phyloP scores from a whole-genome alignment of 1,139 yeast genomes.

The Candida labiduridarum region DNA sequence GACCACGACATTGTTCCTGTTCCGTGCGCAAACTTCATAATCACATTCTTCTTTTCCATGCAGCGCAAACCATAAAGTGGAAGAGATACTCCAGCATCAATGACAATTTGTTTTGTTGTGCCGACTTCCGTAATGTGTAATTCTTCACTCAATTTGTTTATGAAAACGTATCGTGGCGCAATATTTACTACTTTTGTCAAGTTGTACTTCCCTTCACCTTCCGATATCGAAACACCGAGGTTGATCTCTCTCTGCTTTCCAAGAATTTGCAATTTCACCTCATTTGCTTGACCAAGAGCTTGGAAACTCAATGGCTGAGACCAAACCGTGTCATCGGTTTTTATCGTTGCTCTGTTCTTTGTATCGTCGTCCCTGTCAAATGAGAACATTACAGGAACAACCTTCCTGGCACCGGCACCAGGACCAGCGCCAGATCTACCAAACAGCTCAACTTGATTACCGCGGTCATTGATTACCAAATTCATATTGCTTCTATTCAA shows the following conservation, averaged over 20 bases:
- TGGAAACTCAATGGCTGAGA: conserved; percentile 82
- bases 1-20: conserved; percentile 66
- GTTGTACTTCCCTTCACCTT: conserved; percentile 86
- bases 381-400: conserved; percentile 79
- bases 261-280: conserved; percentile 59
- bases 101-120: conserved; percentile 45
- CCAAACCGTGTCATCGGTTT: conserved; percentile 73
- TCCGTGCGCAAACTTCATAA: conserved; percentile 59
- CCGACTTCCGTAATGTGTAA: conserved; percentile 74
- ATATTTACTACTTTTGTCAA: conserved; percentile 77
- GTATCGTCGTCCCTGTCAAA: conserved; percentile 63
- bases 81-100: conserved; percentile 50
- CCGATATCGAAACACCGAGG: conserved; percentile 73
- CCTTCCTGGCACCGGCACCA: conserved; percentile 26
- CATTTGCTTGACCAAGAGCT: conserved; percentile 83
- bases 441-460: conserved; percentile 49
- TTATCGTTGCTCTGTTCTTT: conserved; percentile 68
- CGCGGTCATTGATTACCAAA: conserved; percentile 58
- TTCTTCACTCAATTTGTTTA: conserved; percentile 59
- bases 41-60: conserved; percentile 52
- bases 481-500: conserved; percentile 79
- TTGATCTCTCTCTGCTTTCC: conserved; percentile 69
- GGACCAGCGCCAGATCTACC: conserved; percentile 25
- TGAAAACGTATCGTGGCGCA: conserved; percentile 79
- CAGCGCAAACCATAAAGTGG: conserved; percentile 71